Evolutionary conservation across 2,329 filamentous ascomycete genomes (phyloP).

Genomic region (Beauveria australis): DNA sequence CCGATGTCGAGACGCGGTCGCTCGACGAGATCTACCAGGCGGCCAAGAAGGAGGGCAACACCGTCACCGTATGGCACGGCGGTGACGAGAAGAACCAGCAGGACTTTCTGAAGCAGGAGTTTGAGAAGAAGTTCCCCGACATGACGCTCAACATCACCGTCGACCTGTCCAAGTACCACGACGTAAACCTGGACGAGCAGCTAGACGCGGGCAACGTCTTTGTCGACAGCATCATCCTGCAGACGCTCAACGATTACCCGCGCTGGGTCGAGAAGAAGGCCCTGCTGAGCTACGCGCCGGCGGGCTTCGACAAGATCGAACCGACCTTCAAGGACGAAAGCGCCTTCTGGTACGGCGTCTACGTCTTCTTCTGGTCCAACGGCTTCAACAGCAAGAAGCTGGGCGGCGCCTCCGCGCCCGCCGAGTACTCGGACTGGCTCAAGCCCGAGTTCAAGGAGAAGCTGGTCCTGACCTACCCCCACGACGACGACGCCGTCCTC

Average conservation of each 20-base stretch:
- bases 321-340: slow-evolving; percentile 34
- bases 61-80: slow-evolving; percentile 39
- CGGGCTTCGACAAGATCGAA: slow-evolving; percentile 35
- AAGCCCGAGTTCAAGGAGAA: slow-evolving; percentile 44
- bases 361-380: slow-evolving; percentile 30
- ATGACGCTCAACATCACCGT: slow-evolving; percentile 46
- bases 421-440: slow-evolving; percentile 35
- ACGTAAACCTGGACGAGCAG: slow-evolving; percentile 37
- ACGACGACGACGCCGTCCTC: slow-evolving; percentile 49
- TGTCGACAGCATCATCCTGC: slow-evolving; percentile 39
- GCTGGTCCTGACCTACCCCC: slow-evolving; percentile 46
- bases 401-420: slow-evolving; percentile 23
- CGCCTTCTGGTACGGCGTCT: slow-evolving; percentile 33
- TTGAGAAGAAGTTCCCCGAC: slow-evolving; percentile 38
- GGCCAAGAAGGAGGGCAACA: slow-evolving; percentile 33
- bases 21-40: slow-evolving; percentile 42
- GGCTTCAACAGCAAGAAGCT: slow-evolving; percentile 30
- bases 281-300: slow-evolving; percentile 41
- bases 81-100: slow-evolving; percentile 37
- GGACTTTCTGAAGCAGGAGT: slow-evolving; percentile 31
- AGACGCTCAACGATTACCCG: slow-evolving; percentile 43
- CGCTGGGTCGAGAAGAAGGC: slow-evolving; percentile 40
- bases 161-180: slow-evolving; percentile 48
- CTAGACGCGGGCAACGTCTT: slow-evolving; percentile 26
- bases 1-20: slow-evolving; percentile 32